Evolutionary conservation across 2,329 filamentous ascomycete genomes (phyloP), one percentile per base, ranked within the genome.

Genomic region (Diaporthe sp.): DNA sequence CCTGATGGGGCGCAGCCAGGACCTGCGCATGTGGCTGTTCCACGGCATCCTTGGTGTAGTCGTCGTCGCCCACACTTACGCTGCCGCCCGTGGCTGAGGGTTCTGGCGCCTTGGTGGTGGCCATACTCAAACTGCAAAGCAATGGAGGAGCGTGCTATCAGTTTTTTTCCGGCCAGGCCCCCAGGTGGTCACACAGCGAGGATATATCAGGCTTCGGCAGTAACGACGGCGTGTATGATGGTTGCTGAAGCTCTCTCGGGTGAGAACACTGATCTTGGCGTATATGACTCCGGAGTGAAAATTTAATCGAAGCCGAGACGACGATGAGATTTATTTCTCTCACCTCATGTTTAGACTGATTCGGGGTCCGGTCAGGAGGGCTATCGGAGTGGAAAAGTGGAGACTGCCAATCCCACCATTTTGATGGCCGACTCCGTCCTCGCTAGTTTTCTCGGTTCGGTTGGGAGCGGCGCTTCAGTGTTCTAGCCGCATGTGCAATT

Each of bases 121-220:
- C 86, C 88, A 89, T 89, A 85, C 84, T 86, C 80, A 34, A 85
- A 86, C 86, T 83, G 79, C 80, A 85, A 82, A 88, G 86, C 87
- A 89, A 89, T 88, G 87, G 87, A 85, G 78, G 83, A 80, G 87
- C 86, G 81, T 89, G 87, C 87, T 86, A 85, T 82, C 81, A 85
- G 86, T 86, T 84, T 84, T 60, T 84, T 85, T 85, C 82, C 81
- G 83, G 82, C 76, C 75, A 25, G 57, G 42, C 65, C 61, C 25
- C 57, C 58, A 34, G 44, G 8, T 42, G 1, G 37, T 37, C 25
- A 44, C 28, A 55, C 7, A 25, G 20, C 13, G 39, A 55, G 3
- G n/a, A 8, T 55, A 10, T 55, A 31, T 55, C 44, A 51, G 57
- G 42, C 42, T n/a, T 28, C 22, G 31, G 17, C 58, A 34, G 13